These are phyloP conservation scores for Venturia carpophila DNA, from an alignment of 2,329 filamentous ascomycete species.

Conservation along the genomic window DNA sequence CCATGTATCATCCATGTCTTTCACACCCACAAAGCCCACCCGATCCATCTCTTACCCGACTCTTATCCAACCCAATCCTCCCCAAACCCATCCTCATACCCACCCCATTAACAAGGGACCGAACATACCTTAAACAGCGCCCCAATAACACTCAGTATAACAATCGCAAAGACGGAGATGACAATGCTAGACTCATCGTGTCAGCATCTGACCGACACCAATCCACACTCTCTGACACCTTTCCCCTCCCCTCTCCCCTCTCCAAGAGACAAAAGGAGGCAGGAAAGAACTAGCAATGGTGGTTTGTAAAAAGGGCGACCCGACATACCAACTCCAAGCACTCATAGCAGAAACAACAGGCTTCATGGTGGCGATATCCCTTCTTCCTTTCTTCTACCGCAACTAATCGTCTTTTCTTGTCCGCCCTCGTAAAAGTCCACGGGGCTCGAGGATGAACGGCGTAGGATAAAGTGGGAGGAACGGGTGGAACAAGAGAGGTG, in stretches of 20 bases:
- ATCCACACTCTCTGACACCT: slow-evolving; percentile 43
- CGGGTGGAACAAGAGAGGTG: neutral
- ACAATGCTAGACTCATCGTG: slow-evolving; percentile 52
- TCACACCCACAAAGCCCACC: neutral
- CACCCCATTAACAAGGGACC: neutral
- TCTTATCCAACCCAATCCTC: neutral
- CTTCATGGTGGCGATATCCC: slow-evolving; percentile 65
- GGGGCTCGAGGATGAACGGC: too few species aligned
- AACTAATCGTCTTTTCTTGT: too few species aligned
- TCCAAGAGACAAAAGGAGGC: neutral
- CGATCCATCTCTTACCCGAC: neutral
- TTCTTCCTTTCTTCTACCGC: neutral
- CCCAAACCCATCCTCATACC: neutral
- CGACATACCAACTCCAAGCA: slow-evolving; percentile 84
- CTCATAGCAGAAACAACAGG: slow-evolving; percentile 85
- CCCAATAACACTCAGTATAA: slow-evolving; percentile 58
- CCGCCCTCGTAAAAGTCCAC: too few species aligned
- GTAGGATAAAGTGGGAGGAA: too few species aligned
- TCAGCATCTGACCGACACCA: slow-evolving; percentile 10
- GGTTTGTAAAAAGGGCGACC: too few species aligned
- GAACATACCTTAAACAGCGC: slow-evolving; percentile 61
- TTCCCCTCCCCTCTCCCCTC: neutral
- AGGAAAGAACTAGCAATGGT: neutral
- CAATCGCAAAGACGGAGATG: slow-evolving; percentile 56
- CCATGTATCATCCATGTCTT: neutral